Evolutionary conservation across 805 yeast species (phyloP), one percentile per base, ranked within the genome.

Genomic region (Pichia manshurica): DNA sequence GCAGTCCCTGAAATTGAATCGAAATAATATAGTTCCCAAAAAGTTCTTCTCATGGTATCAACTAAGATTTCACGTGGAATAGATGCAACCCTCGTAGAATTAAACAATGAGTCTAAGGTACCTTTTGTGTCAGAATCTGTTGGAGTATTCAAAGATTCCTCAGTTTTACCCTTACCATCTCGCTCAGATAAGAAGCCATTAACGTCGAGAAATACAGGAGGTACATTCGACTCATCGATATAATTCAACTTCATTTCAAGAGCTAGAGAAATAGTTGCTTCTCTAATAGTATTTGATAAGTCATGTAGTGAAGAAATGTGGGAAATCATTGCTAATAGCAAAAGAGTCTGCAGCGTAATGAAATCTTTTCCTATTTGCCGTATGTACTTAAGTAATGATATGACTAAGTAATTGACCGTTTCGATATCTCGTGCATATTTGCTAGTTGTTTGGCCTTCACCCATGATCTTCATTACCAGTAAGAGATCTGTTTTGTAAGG

Each of bases 1-100:
- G 81, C 78, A 6, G 79, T 75, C 1, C 80, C 81, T 50, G 74
- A 73, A 33, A 75, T 63, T 9, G 76, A 72, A 57, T 76, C 81
- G 44, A 76, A 65, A 54, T 74, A 76, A 54, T 72, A 71, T 5
- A 74, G 55, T 47, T 76, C 81, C 81, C 81, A 76, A 50, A 74
- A 69, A 10, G 74, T 66, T 48, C 78, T 63, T 46, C 81, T 64
- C 5, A 71, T 71, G 36, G 65, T 57, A 48, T 69, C 70, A 32
- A 55, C 56, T 9, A 63, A 39, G 8, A 62, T 54, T 5, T 47
- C 40, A 19, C 49, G 45, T 0, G 65, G 60, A 3, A 63, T 51
- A 15, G 47, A 47, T 2, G 42, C 25, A 2, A 58, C 51, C 40
- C 69, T 50, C 21, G 48, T 44, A n/a, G 57, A 31, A 1, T 46